These are phyloP conservation scores for Populus nigra DNA, from an alignment of 345 rosid genomes.

Conservation along the genomic window DNA sequence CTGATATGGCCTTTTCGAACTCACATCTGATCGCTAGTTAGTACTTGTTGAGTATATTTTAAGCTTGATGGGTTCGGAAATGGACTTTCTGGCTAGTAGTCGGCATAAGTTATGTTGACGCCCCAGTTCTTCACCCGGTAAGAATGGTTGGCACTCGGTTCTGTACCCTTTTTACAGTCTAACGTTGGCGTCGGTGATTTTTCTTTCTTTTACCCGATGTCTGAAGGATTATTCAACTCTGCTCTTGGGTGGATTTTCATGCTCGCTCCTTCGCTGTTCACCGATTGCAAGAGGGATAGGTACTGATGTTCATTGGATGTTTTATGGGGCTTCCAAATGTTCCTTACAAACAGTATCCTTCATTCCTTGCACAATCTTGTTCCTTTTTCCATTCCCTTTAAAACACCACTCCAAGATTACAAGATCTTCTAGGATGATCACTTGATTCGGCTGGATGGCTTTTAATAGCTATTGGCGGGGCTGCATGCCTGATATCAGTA, in stretches of 20 bases:
- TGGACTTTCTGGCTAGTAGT: conserved; percentile 61
- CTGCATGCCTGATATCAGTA: conserved; percentile 57
- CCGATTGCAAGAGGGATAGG: conserved; percentile 73
- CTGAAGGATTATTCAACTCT: conserved; percentile 95
- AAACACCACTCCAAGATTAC: not conserved
- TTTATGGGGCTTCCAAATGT: conserved; percentile 91
- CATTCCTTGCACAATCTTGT: conserved; percentile 11
- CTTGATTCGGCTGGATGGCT: not conserved
- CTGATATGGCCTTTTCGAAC: conserved; percentile 39
- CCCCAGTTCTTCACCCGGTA: conserved; percentile 90
- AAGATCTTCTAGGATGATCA: not conserved
- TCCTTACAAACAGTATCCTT: conserved; percentile 82
- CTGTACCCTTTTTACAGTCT: not conserved
- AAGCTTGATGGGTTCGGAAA: conserved; percentile 19
- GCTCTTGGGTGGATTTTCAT: conserved; percentile 94
- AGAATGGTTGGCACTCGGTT: conserved; percentile 17
- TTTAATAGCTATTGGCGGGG: conserved; percentile 24
- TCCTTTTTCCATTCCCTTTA: not conserved
- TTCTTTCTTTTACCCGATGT: conserved; percentile 40
- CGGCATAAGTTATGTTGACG: conserved; percentile 62
- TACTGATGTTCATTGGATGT: conserved; percentile 71
- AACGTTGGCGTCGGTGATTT: not conserved
- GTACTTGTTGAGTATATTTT: not conserved
- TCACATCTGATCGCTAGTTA: not conserved
- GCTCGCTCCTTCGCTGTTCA: conserved; percentile 92